These are phyloP conservation scores for Oryza meridionalis DNA, from an alignment of 176 grass and related monocot genomes.

Conservation along the genomic window DNA sequence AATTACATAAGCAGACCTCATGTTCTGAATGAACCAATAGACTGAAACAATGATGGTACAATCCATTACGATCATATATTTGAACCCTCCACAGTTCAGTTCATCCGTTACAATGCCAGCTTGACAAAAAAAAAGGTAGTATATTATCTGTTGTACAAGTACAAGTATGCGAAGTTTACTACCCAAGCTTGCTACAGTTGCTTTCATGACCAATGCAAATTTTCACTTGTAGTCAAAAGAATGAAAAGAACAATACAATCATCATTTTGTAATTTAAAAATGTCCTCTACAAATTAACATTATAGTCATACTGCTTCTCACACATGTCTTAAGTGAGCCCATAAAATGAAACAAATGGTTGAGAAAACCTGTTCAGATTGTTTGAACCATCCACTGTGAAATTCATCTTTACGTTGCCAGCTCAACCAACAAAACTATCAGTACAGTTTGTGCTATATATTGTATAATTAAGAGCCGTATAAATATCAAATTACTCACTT, in stretches of 20 bases:
- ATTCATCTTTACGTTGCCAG: background rate
- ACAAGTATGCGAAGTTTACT: too few relatives aligned
- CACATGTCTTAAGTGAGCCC: background rate
- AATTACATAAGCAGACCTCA: background rate
- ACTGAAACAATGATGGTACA: background rate
- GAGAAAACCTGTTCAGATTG: background rate
- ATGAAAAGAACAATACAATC: background rate
- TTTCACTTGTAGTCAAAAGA: background rate
- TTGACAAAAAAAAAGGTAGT: background rate
- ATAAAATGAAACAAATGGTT: background rate
- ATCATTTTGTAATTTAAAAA: background rate
- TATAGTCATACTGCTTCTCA: background rate
- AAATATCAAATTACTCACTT: background rate
- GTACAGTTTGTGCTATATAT: background rate
- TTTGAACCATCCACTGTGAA: background rate
- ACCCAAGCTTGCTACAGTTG: background rate
- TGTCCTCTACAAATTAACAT: background rate
- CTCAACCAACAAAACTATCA: background rate
- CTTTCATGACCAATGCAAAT: background rate
- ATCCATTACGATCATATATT: background rate
- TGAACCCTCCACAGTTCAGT: background rate
- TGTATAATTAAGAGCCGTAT: background rate
- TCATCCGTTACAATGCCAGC: background rate
- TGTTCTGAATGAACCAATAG: background rate
- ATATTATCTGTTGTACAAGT: background rate